Evolutionary conservation across 1,284 basidiomycete genomes (phyloP).

Genomic region (Tilletia horrida): DNA sequence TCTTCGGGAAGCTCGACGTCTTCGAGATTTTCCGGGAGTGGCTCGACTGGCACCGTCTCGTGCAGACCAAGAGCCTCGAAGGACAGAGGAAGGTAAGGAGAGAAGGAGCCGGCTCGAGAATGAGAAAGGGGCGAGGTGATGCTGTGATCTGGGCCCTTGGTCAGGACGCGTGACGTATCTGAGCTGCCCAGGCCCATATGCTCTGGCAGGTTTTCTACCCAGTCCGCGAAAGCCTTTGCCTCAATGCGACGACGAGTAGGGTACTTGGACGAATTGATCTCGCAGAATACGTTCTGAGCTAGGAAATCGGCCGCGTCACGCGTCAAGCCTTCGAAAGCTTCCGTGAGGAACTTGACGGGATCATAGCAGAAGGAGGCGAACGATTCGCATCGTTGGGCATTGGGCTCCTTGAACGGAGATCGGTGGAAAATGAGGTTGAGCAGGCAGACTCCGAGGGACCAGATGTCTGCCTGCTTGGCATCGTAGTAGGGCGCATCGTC

Average conservation of each 20-base stretch:
- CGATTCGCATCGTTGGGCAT: conserved; percentile 67
- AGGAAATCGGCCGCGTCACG: conserved; percentile 79
- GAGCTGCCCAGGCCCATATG: conserved; percentile 47
- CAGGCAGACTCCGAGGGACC: conserved; percentile 96
- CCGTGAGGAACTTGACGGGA: conserved; percentile 79
- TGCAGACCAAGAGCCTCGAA: not conserved
- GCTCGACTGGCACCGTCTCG: conserved; percentile 13
- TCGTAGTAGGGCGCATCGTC: conserved; percentile 88
- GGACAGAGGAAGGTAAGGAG: conserved; percentile 9
- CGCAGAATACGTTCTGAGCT: conserved; percentile 78
- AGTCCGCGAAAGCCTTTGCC: conserved; percentile 78
- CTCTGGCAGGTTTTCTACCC: conserved; percentile 75
- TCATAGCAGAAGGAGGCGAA: conserved; percentile 78
- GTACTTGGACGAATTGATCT: conserved; percentile 62
- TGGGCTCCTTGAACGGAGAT: conserved; percentile 96
- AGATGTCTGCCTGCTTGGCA: conserved; percentile 91
- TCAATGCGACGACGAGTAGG: conserved; percentile 61
- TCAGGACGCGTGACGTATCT: conserved; percentile 2
- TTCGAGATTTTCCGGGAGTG: not conserved
- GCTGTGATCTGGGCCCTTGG: conserved; percentile 2
- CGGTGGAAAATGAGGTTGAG: conserved; percentile 99
- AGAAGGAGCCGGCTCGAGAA: conserved; percentile 11
- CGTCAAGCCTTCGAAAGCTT: conserved; percentile 89
- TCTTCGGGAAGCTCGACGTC: conserved; percentile 12
- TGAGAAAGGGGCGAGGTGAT: conserved; percentile 14